Percentiles rank a stretch among this genome's conserved stretches.
These are phyloP conservation scores for Myrica gale DNA, from an alignment of 306 rosid genomes.

Conservation along the genomic window DNA sequence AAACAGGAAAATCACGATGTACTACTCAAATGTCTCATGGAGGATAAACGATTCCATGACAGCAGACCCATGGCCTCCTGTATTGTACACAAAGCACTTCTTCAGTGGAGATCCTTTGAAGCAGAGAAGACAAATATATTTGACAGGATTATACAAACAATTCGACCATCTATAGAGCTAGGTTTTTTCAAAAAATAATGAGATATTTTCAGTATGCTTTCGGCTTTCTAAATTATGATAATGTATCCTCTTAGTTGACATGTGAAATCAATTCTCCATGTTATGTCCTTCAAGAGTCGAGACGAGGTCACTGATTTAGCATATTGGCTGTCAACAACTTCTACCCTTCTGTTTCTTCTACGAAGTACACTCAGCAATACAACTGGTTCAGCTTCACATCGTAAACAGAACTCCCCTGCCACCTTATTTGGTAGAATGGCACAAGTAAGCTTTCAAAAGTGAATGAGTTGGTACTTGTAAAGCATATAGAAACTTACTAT, in stretches of 20 bases:
- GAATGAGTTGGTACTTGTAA: conserved; percentile 13
- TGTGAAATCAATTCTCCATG: conserved; percentile 15
- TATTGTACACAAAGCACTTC: conserved; percentile 69
- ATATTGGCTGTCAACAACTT: conserved; percentile 85
- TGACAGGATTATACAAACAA: conserved; percentile 66
- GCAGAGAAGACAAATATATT: conserved; percentile 78
- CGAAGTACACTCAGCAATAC: conserved; percentile 79
- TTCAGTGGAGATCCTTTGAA: conserved; percentile 91
- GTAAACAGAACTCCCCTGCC: conserved; percentile 70
- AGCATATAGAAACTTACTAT: conserved; percentile 8
- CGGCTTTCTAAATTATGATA: background rate
- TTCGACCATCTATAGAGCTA: conserved; percentile 72
- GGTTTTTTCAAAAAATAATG: conserved; percentile 7
- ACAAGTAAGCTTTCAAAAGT: conserved; percentile 52
- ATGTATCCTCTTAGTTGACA: conserved; percentile 7
- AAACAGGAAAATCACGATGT: conserved; percentile 76
- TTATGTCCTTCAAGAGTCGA: conserved; percentile 46
- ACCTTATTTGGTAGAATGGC: conserved; percentile 84
- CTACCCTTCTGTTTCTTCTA: conserved; percentile 72
- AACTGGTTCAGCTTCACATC: conserved; percentile 42
- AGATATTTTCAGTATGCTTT: conserved; percentile 6
- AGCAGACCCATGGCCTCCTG: conserved; percentile 73
- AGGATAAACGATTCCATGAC: conserved; percentile 69
- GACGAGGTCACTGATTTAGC: conserved; percentile 67
- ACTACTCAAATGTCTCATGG: conserved; percentile 72